Conservation (phyloP, 495 filamentous ascomycete species). For the Mytilinidion resinicola region DNA sequence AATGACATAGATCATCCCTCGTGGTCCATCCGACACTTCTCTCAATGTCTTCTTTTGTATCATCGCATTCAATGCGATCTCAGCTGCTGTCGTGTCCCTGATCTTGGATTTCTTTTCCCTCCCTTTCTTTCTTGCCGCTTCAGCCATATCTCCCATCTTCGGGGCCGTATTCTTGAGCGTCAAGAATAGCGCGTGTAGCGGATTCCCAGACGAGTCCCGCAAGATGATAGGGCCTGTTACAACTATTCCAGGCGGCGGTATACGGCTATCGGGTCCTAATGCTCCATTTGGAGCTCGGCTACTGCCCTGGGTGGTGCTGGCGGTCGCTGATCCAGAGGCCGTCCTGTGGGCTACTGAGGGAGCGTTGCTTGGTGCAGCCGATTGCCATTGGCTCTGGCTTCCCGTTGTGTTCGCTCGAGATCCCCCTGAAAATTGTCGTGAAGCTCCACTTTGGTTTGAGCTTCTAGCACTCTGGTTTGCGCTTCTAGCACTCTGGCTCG, state of each 20-base stretch:
- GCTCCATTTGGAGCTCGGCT: background rate
- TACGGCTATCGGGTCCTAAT: background rate
- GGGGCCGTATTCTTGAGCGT: background rate
- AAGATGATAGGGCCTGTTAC: background rate
- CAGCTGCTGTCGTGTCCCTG: background rate
- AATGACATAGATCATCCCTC: slow-evolving; percentile 4
- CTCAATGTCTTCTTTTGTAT: background rate
- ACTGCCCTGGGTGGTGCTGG: no score
- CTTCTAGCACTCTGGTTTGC: background rate
- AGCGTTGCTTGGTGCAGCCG: no score
- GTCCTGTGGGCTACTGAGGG: no score
- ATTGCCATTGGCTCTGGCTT: no score
- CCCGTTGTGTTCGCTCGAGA: no score
- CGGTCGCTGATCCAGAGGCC: no score
- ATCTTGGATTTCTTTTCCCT: background rate
- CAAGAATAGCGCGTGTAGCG: background rate
- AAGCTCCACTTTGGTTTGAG: no score
- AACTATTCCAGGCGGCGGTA: background rate
- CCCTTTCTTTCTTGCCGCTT: background rate
- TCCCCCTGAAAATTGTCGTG: no score
- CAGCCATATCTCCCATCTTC: background rate
- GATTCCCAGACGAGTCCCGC: background rate
- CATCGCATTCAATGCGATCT: background rate
- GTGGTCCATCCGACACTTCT: background rate
- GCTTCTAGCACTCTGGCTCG: background rate